Evolutionary conservation across 306 rosid species (phyloP).

Genomic region (Myrica gale): DNA sequence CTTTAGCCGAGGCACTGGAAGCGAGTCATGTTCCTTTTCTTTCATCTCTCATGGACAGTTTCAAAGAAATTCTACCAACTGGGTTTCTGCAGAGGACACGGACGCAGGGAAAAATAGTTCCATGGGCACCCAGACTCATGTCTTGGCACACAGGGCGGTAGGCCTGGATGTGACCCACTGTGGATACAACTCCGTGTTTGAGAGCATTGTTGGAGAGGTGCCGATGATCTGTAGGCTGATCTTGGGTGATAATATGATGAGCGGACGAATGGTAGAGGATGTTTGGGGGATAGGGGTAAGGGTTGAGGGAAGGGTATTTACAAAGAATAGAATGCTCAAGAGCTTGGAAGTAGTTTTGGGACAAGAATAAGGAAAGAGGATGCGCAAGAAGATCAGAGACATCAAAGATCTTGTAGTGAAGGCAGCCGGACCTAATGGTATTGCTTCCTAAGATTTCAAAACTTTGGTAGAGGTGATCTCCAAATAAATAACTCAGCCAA

Average conservation of each 20-base stretch:
- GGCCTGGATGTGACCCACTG: no score
- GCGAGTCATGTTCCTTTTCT: no score
- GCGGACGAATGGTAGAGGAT: conserved; percentile 36
- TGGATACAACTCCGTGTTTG: no score
- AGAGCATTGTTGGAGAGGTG: no score
- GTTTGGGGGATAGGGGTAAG: conserved; percentile 49
- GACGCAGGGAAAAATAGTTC: no score
- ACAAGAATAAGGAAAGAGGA: conserved; percentile 35
- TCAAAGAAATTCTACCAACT: no score
- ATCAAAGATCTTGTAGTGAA: conserved; percentile 19
- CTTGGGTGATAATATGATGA: conserved; percentile 18
- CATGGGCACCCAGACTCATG: no score
- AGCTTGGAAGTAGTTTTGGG: conserved; percentile 36
- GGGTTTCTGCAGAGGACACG: no score
- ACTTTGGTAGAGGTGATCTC: conserved; percentile 20
- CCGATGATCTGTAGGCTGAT: no score
- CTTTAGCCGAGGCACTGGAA: no score
- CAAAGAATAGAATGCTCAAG: conserved; percentile 17
- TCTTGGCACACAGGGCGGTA: no score
- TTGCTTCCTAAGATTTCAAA: conserved; percentile 24
- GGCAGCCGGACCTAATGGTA: conserved; percentile 36
- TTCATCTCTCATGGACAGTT: no score
- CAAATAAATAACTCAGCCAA: not conserved
- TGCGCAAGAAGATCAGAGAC: conserved; percentile 28
- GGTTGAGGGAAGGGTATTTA: conserved; percentile 41